phyloP scores from a whole-genome alignment of 164 flowering plant species.

The Akebia trifoliata region DNA sequence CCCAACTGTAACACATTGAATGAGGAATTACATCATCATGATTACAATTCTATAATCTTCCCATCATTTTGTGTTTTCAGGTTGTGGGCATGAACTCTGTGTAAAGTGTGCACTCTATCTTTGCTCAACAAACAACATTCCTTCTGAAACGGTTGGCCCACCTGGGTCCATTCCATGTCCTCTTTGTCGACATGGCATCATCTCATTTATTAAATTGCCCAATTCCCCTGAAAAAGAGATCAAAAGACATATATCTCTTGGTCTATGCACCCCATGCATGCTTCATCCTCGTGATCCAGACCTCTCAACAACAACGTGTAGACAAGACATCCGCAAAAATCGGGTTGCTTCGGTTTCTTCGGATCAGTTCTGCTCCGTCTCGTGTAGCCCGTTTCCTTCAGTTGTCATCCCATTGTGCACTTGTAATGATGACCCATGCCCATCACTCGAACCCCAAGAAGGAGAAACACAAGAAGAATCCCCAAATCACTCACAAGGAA shows the following conservation, averaged over 20 bases:
- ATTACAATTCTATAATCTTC: too few relatives aligned
- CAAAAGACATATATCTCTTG: slow-evolving; percentile 52
- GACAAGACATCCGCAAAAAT: slow-evolving; percentile 56
- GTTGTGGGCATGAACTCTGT: slow-evolving; percentile 85
- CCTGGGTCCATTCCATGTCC: slow-evolving; percentile 95
- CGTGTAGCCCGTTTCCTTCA: slow-evolving; percentile 89
- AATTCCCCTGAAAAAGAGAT: slow-evolving; percentile 59
- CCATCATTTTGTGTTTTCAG: slow-evolving; percentile 45
- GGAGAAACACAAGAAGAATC: slow-evolving; percentile 47
- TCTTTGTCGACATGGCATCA: slow-evolving; percentile 75
- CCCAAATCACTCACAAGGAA: slow-evolving; percentile 39
- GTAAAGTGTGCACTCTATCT: slow-evolving; percentile 86
- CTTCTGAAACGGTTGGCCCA: slow-evolving; percentile 54
- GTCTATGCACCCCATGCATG: slow-evolving; percentile 92
- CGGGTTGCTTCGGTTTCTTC: slow-evolving; percentile 87
- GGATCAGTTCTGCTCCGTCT: slow-evolving; percentile 73
- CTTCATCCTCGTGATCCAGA: slow-evolving; percentile 60
- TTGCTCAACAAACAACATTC: slow-evolving; percentile 70
- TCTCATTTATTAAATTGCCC: slow-evolving; percentile 56
- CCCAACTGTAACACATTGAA: too few relatives aligned
- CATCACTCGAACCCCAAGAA: slow-evolving; percentile 51
- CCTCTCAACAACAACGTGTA: slow-evolving; percentile 32
- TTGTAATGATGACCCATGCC: slow-evolving; percentile 71
- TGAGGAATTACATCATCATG: too few relatives aligned
- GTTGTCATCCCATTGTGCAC: slow-evolving; percentile 78